A percentile compares a stretch with the other conserved stretches of the same genome.
These are phyloP conservation scores for Xerocomellus chrysenteron DNA, from an alignment of 768 basidiomycete species.

Conservation along the genomic window DNA sequence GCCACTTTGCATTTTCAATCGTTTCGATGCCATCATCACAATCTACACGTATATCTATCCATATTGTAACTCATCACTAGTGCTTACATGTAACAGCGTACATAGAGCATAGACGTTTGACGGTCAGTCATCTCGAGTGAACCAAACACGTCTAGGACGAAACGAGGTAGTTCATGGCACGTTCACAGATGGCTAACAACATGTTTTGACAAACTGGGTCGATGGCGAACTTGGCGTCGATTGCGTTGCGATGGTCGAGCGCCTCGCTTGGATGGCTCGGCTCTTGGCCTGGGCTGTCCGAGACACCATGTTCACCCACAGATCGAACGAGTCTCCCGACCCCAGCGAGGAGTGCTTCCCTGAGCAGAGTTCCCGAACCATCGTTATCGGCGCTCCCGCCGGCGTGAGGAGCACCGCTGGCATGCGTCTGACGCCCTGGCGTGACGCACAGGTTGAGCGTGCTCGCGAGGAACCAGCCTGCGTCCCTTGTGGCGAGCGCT, in stretches of 20 bases:
- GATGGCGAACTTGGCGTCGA: neutral
- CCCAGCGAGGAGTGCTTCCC: constrained; percentile 19
- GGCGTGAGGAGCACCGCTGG: neutral
- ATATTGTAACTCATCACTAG: constrained; percentile 2
- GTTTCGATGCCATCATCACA: neutral
- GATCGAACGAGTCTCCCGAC: constrained; percentile 24
- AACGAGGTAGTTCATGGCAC: constrained; percentile 15
- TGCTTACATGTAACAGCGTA: constrained; percentile 9
- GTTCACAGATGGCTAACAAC: constrained; percentile 30
- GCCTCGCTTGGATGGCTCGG: neutral
- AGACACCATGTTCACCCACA: neutral
- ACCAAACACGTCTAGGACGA: neutral
- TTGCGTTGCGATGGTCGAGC: neutral
- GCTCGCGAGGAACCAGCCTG: constrained; percentile 29
- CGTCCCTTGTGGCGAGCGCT: constrained; percentile 26
- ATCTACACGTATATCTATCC: neutral
- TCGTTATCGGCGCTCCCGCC: neutral
- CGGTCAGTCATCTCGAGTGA: neutral
- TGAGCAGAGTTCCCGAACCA: constrained; percentile 1
- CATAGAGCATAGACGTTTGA: constrained; percentile 10
- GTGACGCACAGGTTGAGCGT: constrained; percentile 25
- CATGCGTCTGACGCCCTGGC: neutral
- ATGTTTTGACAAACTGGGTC: constrained; percentile 28
- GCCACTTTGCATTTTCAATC: neutral
- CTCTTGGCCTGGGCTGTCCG: neutral